A percentile compares a stretch with the other conserved stretches of the same genome.
Conservation (phyloP, 2,329 filamentous ascomycete genomes). For the Allantophomopsis lycopodina region DNA sequence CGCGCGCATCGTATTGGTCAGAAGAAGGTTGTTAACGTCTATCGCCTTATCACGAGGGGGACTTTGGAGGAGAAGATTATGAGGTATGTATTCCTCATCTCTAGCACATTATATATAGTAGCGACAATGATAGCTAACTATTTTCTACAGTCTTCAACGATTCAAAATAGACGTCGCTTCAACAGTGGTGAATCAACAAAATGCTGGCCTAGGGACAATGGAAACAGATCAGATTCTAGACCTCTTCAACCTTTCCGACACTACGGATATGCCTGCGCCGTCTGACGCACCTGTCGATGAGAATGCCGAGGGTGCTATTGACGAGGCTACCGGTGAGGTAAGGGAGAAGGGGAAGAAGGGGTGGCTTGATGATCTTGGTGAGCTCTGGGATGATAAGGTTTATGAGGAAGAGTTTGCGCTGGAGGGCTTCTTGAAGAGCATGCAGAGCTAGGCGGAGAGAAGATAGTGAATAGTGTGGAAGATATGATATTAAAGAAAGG, state of each 20-base stretch:
- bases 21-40: constrained; percentile 99
- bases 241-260: constrained; percentile 81
- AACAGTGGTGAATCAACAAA: constrained; percentile 98
- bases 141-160: constrained; percentile 60
- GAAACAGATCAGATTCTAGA: constrained; percentile 97
- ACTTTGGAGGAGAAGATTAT: constrained; percentile 98
- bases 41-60: constrained; percentile 87
- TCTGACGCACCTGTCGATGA: constrained; percentile 36
- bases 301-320: constrained; percentile 76
- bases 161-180: constrained; percentile 99
- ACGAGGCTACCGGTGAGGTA: constrained; percentile 74
- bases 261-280: constrained; percentile 49
- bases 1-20: constrained; percentile 95
- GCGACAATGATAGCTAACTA: constrained; percentile 3
- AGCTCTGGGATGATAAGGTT: constrained; percentile 94
- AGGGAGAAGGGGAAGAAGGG: constrained; percentile 93
- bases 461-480: background rate
- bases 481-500: background rate
- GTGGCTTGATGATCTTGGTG: constrained; percentile 86
- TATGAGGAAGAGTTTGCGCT: constrained; percentile 98
- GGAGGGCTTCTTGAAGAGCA: constrained; percentile 87
- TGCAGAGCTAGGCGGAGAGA: constrained; percentile 37
- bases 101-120: background rate
- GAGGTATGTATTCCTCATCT: constrained; percentile 34
- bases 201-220: constrained; percentile 83